phyloP scores from a whole-genome alignment of 2,329 filamentous ascomycete genomes.

The Sporothrix globosa region DNA sequence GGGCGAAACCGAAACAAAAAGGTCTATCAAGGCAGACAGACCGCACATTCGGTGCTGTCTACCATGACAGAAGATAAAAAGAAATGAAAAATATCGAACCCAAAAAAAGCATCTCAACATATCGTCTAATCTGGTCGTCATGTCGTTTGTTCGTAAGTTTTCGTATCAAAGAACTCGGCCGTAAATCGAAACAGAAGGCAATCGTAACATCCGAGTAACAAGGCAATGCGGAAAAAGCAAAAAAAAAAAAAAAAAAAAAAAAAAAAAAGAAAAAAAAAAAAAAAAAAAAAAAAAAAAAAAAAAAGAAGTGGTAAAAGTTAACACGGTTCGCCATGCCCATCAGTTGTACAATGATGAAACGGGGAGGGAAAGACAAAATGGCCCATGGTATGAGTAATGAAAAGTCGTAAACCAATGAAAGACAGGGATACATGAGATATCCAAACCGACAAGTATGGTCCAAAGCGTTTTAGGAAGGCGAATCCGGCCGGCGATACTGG shows the following conservation, averaged over 20 bases:
- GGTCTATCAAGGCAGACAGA: neutral
- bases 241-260: constrained; percentile 3
- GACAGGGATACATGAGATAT: neutral
- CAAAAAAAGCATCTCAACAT: constrained; percentile 33
- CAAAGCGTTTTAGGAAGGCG: neutral
- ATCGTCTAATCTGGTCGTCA: constrained; percentile 34
- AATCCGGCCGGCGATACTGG: constrained; percentile 52
- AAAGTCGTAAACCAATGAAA: constrained; percentile 13
- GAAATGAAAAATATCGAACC: constrained; percentile 25
- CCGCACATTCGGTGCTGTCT: neutral
- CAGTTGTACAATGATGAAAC: constrained; percentile 20
- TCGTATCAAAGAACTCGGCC: constrained; percentile 33
- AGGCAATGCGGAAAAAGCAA: constrained; percentile 13
- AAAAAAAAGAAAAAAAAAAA: neutral
- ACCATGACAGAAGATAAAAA: neutral
- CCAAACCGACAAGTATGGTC: neutral
- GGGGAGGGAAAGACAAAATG: constrained; percentile 14
- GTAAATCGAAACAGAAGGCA: constrained; percentile 21
- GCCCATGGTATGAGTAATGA: neutral
- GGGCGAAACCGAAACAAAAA: constrained; percentile 23
- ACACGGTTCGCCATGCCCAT: constrained; percentile 14
- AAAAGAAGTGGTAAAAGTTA: neutral
- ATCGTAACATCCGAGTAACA: constrained; percentile 22
- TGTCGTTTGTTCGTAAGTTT: constrained; percentile 35
- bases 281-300: constrained; percentile 18